Conservation (phyloP, 1,284 basidiomycete species). For the Sporisorium exsertum region DNA sequence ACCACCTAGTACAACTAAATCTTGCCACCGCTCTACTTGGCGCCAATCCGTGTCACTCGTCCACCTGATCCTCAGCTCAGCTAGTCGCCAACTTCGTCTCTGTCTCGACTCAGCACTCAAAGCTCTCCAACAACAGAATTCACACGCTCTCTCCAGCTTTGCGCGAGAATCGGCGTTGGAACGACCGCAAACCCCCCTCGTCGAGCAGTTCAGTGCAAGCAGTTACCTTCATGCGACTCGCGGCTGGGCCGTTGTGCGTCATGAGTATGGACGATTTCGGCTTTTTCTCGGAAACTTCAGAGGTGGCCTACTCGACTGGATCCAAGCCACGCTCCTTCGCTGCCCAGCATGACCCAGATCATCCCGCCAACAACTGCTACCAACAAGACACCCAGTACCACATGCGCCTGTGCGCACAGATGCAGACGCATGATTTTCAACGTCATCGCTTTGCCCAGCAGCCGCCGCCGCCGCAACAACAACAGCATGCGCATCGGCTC, state of each 20-base stretch:
- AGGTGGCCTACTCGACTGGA: conserved; percentile 19
- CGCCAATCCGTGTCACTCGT: too few species aligned
- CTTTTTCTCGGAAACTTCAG: conserved; percentile 35
- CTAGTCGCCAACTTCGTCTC: neutral
- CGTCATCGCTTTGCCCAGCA: conserved; percentile 3
- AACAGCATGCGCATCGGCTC: conserved; percentile 20
- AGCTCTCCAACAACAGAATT: too few species aligned
- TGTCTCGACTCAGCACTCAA: neutral
- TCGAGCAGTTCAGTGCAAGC: neutral
- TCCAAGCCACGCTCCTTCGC: neutral
- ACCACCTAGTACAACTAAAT: neutral
- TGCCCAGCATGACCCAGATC: conserved; percentile 4
- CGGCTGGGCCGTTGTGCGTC: conserved; percentile 9
- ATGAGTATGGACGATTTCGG: conserved; percentile 44
- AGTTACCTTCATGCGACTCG: conserved; percentile 20
- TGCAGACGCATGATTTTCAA: conserved; percentile 2
- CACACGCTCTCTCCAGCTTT: neutral
- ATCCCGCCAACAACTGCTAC: conserved; percentile 3
- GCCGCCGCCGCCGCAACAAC: conserved; percentile 13
- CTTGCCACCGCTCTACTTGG: too few species aligned
- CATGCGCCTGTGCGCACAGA: neutral
- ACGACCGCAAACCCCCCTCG: neutral
- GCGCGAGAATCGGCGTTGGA: neutral
- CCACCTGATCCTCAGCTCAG: neutral
- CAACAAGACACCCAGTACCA: conserved; percentile 6